Conservation (phyloP, 2,329 filamentous ascomycete genomes). For the Neocatenulostroma microsporum region DNA sequence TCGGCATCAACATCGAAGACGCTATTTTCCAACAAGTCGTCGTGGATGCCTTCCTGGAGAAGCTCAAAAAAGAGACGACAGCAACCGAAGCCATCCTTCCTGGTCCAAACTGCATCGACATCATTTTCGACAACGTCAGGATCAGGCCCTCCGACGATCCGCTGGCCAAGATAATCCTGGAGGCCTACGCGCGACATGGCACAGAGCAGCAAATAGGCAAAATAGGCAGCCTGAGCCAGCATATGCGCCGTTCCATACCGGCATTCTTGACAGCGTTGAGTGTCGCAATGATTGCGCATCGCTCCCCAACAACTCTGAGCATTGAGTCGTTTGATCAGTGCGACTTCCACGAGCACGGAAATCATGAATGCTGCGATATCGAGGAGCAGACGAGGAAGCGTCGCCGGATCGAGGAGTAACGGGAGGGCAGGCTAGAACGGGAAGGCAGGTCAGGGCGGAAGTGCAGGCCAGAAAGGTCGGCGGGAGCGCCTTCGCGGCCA, state of each 20-base stretch:
- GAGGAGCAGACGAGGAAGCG: no score
- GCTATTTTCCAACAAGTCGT: background rate
- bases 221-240: no score
- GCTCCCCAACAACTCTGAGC: no score
- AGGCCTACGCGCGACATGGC: background rate
- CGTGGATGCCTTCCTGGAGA: conserved; percentile 1
- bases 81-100: background rate
- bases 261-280: no score
- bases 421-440: background rate
- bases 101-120: background rate
- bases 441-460: background rate
- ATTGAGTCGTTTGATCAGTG: no score
- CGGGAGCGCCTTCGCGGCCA: no score
- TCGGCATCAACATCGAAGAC: conserved; percentile 1
- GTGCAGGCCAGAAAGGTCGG: no score
- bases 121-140: background rate
- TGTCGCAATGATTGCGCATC: no score
- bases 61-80: background rate
- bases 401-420: background rate
- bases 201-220: no score
- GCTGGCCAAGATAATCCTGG: background rate
- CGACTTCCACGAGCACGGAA: no score
- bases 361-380: no score
- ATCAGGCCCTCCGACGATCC: background rate
- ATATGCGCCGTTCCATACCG: no score